Conservation (phyloP, 495 filamentous ascomycete genomes). For the Penicillium goetzii region DNA sequence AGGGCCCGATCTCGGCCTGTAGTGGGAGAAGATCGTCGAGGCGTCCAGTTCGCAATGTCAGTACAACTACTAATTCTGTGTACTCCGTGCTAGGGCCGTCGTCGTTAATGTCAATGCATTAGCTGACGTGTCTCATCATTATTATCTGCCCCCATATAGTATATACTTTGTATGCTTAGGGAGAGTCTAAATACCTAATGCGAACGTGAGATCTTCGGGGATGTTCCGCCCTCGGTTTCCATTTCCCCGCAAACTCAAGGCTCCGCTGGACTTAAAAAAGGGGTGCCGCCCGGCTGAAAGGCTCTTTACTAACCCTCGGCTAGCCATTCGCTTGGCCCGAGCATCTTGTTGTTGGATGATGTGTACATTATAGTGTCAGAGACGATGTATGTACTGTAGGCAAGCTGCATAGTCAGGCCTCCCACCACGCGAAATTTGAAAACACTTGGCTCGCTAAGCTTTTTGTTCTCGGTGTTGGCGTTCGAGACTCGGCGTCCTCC, state of each 20-base stretch:
- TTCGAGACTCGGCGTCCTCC: background rate
- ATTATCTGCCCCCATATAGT: background rate
- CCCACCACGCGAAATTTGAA: background rate
- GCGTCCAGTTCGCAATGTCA: background rate
- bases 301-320: conserved; percentile 3
- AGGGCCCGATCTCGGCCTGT: conserved; percentile 32
- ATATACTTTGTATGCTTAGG: background rate
- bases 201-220: conserved; percentile 1
- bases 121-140: background rate
- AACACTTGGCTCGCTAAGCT: conserved; percentile 1
- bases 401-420: conserved; percentile 1
- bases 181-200: background rate
- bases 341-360: background rate
- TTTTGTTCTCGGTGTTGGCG: background rate
- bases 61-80: background rate
- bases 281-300: conserved; percentile 4
- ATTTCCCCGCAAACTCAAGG: conserved; percentile 13
- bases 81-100: background rate
- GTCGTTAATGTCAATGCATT: background rate
- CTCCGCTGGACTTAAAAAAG: background rate
- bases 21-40: conserved; percentile 14
- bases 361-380: background rate
- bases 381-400: background rate
- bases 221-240: background rate
- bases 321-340: conserved; percentile 2